Evolutionary conservation across 176 grass and related monocot species (phyloP).

Genomic region (Oryza longistaminata): DNA sequence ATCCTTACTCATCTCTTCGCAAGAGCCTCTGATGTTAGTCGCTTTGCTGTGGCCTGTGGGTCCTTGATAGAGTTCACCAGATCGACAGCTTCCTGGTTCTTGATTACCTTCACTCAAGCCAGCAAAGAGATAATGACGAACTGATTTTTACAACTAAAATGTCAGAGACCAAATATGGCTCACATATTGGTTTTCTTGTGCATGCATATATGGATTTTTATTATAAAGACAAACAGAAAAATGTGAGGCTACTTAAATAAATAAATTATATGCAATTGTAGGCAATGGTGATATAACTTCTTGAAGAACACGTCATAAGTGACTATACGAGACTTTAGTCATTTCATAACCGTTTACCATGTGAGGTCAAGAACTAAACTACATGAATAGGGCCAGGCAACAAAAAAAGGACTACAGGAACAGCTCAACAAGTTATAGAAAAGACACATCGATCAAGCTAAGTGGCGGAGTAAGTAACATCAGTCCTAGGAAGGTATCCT

Average conservation of each 20-base stretch:
- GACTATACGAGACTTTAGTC: background rate
- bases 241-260: background rate
- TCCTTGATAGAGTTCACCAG: conserved; percentile 76
- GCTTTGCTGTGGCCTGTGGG: conserved; percentile 74
- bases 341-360: background rate
- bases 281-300: background rate
- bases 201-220: background rate
- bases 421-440: background rate
- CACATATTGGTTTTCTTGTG: background rate
- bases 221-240: background rate
- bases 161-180: background rate
- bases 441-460: background rate
- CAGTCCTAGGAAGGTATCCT: background rate
- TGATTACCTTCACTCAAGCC: conserved; percentile 60
- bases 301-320: background rate
- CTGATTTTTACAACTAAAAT: background rate
- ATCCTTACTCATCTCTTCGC: conserved; percentile 71
- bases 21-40: conserved; percentile 64
- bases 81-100: conserved; percentile 82
- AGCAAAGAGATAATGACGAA: conserved; percentile 8
- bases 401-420: background rate
- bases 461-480: background rate
- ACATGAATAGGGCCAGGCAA: background rate
- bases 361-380: background rate
- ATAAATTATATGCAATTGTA: background rate